Evolutionary conservation across 768 basidiomycete genomes (phyloP), one percentile per base, ranked within the genome.

Genomic region (Pulveroboletus frians): DNA sequence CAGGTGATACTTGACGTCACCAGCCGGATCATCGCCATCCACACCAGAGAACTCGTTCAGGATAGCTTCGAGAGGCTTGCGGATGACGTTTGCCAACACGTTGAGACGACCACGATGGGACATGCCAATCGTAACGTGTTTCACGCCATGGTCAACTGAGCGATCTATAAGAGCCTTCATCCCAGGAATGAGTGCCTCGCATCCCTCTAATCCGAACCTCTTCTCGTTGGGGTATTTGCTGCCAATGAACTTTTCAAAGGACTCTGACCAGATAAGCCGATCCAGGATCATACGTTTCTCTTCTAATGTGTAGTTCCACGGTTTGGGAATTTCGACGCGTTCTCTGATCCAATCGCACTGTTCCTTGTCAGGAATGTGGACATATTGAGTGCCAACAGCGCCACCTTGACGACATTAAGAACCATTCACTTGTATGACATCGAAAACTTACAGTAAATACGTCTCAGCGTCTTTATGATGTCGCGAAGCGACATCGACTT

Each of bases 101-200:
- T 99, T 99, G 54, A 99, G 80, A 63, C 96, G 89, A 46, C 96
- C 96, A 69, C 96, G 92, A 75, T 99, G 96, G 20, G 96, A 93
- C 96, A 99, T 99, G 60, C 96, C 96, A 42, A 98, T 92, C 45
- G 93, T 95, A 68, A 98, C 85, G 63, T 92, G 82, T 71, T 95
- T 95, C 60, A 96, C 85, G 43, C 96, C 96, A 55, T 88, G 78
- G 58, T 99, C 96, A 57, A 99, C 96, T 17, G 94, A 96, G 54
- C 93, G 87, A 69, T 99, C 96, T 54, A 99, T 96, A 64, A 99
- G 84, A 1, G 95, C 96, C 73, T 99, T 99, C 96, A 99, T 99
- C 46, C 96, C 96, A 26, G 96, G 96, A 60, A 98, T 88, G 58
- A 99, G 84, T 26, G 92, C 81, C 71, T 99, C 96, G 70, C 93